phyloP scores from a whole-genome alignment of 768 basidiomycete genomes.

The Suillus alpinus region DNA sequence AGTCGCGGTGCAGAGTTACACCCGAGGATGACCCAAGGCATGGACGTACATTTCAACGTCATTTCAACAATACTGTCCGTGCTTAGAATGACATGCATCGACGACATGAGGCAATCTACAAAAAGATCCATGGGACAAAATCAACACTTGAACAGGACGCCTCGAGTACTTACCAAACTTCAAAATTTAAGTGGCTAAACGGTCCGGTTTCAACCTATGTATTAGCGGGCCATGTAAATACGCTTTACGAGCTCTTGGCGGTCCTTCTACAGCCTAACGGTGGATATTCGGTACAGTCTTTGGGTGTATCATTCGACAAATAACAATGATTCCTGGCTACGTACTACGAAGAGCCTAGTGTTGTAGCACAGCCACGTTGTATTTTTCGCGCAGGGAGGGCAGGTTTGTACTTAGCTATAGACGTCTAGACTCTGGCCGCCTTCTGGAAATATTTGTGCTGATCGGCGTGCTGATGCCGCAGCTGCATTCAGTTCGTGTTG shows the following conservation, averaged over 20 bases:
- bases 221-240: neutral
- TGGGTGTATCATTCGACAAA: neutral
- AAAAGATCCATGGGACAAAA: too few species aligned
- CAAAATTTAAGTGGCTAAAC: neutral
- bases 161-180: neutral
- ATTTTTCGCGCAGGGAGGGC: neutral
- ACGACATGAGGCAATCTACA: neutral
- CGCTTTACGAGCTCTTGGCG: neutral
- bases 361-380: neutral
- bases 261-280: neutral
- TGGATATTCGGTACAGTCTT: neutral
- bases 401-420: too few species aligned
- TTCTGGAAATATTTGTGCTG: neutral
- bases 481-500: too few species aligned
- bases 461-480: neutral
- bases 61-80: neutral
- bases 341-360: neutral
- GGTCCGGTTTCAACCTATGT: neutral
- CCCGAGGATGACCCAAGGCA: neutral
- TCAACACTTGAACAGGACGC: neutral
- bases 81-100: neutral
- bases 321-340: neutral
- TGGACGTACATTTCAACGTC: neutral
- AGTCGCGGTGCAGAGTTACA: neutral
- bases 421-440: neutral